Evolutionary conservation across 371 early-diverging fungal genomes (phyloP), one percentile per base, ranked within the genome.

Genomic region (Saksenaea oblongispora): DNA sequence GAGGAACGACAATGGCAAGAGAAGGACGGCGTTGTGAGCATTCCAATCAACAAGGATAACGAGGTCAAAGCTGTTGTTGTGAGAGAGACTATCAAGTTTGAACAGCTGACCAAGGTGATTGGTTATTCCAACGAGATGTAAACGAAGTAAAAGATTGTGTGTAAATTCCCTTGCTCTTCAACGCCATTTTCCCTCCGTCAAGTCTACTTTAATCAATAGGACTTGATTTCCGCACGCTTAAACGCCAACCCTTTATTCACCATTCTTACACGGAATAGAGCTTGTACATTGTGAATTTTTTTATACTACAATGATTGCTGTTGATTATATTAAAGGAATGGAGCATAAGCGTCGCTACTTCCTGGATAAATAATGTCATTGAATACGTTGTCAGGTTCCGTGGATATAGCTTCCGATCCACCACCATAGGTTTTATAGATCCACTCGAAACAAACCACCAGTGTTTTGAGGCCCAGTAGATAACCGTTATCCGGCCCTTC

Each of bases 21-120:
- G 62, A 80, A 79, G 54, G 78, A 75, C 18, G 84, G 84, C 28
- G 79, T 89, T 35, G 87, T 93, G 31, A 71, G 81, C 36, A 87
- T 95, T 66, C 95, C 95, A 10, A 75, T 89, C 61, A 89, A 89
- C 78, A 85, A 85, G 75, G 92, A 89, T 66, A 95, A 92, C 69
- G 86, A 90, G 71, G 90, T 91, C 62, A 91, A 91, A 83, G 84
- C 92, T 5, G 85, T 88, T 0, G 89, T 94, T 36, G 89, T 94
- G 63, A 88, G 87, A 73, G 96, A 96, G 72, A 90, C 82, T 71
- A 89, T 95, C 80, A 89, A 88, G 71, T 95, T 95, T 78, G 94
- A 91, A 67, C 91, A 87, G 67, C 72, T 88, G 57, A 87, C 87
- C 65, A 87, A 86, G 80, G 83, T 88, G 26, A 85, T 87, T 73